Percentiles rank a stretch among this genome's conserved stretches.
These are phyloP conservation scores for Aegilops bicornis DNA, from an alignment of 176 grass and related monocot species.

Conservation along the genomic window DNA sequence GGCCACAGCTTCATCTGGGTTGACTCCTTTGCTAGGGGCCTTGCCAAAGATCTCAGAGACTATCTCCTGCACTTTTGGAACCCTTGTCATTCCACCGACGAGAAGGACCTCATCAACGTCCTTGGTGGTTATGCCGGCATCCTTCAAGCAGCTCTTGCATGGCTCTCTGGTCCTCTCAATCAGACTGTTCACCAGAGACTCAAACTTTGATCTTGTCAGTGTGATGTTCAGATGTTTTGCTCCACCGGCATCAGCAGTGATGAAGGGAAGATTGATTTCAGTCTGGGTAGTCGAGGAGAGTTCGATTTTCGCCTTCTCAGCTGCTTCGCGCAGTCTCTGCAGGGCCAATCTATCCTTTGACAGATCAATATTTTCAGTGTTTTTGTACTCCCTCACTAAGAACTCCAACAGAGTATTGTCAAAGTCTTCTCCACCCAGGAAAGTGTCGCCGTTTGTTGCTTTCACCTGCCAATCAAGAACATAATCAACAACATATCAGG, in stretches of 20 bases:
- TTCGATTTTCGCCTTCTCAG: constrained; percentile 54
- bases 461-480: constrained; percentile 35
- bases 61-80: constrained; percentile 42
- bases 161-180: constrained; percentile 48
- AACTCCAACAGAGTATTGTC: constrained; percentile 46
- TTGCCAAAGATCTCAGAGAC: constrained; percentile 49
- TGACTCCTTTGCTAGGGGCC: constrained; percentile 47
- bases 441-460: constrained; percentile 51
- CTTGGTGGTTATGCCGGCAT: constrained; percentile 40
- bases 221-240: constrained; percentile 54
- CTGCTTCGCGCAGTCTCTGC: constrained; percentile 51
- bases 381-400: constrained; percentile 40
- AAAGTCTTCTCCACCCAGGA: constrained; percentile 46
- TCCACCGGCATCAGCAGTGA: constrained; percentile 47
- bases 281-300: constrained; percentile 50
- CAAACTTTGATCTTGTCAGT: constrained; percentile 50
- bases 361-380: constrained; percentile 41
- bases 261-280: constrained; percentile 47
- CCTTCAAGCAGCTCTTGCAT: constrained; percentile 54
- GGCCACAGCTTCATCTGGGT: constrained; percentile 51
- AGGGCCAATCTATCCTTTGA: constrained; percentile 48
- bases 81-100: constrained; percentile 54
- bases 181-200: constrained; percentile 29
- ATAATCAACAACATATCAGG: not conserved
- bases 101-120: constrained; percentile 53